These are phyloP conservation scores for Tricholoma matsutake DNA, from an alignment of 768 basidiomycete genomes.

Conservation along the genomic window DNA sequence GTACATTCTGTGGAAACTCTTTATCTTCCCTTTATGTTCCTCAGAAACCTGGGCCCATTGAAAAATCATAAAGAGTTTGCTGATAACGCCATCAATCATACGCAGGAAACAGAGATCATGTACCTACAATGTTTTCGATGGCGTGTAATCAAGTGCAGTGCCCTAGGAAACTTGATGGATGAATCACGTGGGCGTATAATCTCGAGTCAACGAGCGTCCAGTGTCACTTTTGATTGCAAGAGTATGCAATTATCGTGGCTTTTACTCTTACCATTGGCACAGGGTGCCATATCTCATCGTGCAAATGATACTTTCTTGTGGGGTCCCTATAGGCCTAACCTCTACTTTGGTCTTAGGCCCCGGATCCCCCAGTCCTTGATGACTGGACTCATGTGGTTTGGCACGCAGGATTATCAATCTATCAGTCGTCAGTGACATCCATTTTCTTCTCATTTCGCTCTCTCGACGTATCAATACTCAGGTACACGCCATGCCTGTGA, in stretches of 20 bases:
- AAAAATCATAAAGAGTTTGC: too few species aligned
- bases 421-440: slow-evolving; percentile 48
- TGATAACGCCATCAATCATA: too few species aligned
- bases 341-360: slow-evolving; percentile 93
- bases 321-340: slow-evolving; percentile 87
- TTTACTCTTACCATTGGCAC: slow-evolving; percentile 43
- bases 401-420: slow-evolving; percentile 80
- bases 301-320: slow-evolving; percentile 65
- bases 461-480: slow-evolving; percentile 26
- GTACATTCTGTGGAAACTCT: too few species aligned
- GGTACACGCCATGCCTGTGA: slow-evolving; percentile 86
- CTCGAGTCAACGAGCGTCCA: too few species aligned
- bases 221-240: too few species aligned
- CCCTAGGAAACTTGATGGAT: too few species aligned
- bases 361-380: slow-evolving; percentile 84
- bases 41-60: too few species aligned
- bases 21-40: too few species aligned
- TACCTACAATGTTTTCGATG: too few species aligned
- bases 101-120: too few species aligned
- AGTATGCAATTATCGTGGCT: slow-evolving; percentile 39
- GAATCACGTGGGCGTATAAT: not conserved
- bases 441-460: slow-evolving; percentile 2
- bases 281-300: slow-evolving; percentile 33
- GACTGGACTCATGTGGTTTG: slow-evolving; percentile 94
- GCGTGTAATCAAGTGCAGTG: too few species aligned